Evolutionary conservation across 805 yeast species (phyloP).

Genomic region (Yarrowia hollandica): DNA sequence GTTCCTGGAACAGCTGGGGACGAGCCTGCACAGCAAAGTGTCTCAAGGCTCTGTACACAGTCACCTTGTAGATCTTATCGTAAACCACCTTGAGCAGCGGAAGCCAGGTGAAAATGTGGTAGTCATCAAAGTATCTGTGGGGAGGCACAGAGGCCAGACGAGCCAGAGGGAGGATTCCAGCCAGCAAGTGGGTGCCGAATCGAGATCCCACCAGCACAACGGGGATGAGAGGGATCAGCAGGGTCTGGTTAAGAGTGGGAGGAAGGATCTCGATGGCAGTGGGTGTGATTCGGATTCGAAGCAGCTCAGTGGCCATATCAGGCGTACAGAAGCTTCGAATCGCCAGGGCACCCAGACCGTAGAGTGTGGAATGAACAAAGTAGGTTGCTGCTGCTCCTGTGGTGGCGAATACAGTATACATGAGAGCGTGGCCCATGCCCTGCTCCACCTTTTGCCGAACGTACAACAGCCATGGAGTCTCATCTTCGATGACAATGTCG

Average conservation of each 20-base stretch:
- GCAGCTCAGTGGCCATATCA: conserved; percentile 17
- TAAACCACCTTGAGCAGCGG: conserved; percentile 19
- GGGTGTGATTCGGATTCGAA: conserved; percentile 25
- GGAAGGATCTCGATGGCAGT: conserved; percentile 24
- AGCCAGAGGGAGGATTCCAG: conserved; percentile 2
- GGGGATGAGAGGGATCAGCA: conserved; percentile 18
- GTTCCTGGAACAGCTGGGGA: conserved; percentile 20
- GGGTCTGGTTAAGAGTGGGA: conserved; percentile 18
- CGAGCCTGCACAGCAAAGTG: conserved; percentile 18
- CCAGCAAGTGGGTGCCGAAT: neutral
- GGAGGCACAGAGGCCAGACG: conserved; percentile 10
- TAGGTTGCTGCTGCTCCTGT: conserved; percentile 23
- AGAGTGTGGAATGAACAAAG: conserved; percentile 12
- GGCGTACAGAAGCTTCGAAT: conserved; percentile 14
- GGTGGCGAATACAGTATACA: conserved; percentile 15
- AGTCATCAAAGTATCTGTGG: conserved; percentile 20
- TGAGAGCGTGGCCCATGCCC: conserved; percentile 20
- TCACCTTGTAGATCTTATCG: conserved; percentile 10
- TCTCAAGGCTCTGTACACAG: conserved; percentile 7
- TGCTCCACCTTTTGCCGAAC: conserved; percentile 22
- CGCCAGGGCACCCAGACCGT: conserved; percentile 17
- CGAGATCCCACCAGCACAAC: conserved; percentile 3
- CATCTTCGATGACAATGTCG: conserved; percentile 33
- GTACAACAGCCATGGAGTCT: conserved; percentile 9
- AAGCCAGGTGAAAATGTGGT: conserved; percentile 20